Percentiles rank a stretch among this genome's conserved stretches.
Evolutionary conservation across 305 asterid species (phyloP).

Genomic region (Fraxinus latifolia): DNA sequence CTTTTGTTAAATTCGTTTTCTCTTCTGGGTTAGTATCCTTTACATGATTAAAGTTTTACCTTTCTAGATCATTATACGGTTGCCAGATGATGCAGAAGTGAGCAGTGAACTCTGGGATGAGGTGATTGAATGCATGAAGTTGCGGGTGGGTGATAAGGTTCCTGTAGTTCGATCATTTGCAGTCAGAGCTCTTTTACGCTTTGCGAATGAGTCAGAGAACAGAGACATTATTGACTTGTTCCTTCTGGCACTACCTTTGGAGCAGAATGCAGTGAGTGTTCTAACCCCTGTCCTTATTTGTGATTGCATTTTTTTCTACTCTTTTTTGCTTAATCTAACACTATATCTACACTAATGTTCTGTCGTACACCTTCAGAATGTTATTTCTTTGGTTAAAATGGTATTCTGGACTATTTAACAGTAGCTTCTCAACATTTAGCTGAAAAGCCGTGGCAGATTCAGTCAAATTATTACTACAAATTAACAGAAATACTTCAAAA

Average conservation of each 20-base stretch:
- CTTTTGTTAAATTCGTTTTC: not conserved
- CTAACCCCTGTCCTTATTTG: conserved; percentile 2
- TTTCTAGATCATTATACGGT: conserved; percentile 73
- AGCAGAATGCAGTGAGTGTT: conserved; percentile 69
- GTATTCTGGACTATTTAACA: not conserved
- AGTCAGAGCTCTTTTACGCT: conserved; percentile 82
- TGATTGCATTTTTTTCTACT: not conserved
- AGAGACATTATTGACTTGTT: conserved; percentile 72
- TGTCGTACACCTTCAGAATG: conserved; percentile 13
- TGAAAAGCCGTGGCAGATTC: not conserved
- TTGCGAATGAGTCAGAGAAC: conserved; percentile 73
- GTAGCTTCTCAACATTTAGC: not conserved
- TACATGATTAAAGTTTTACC: conserved; percentile 3
- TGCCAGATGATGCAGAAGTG: conserved; percentile 95
- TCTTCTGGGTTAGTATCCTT: not conserved
- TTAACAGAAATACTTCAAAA: conserved; percentile 1
- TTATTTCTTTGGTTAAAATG: conserved; percentile 1
- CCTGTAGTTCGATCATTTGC: conserved; percentile 76
- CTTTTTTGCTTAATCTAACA: not conserved
- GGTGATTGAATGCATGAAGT: conserved; percentile 75
- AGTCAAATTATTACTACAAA: not conserved
- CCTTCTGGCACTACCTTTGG: conserved; percentile 65
- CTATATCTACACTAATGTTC: not conserved
- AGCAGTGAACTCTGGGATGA: conserved; percentile 93
- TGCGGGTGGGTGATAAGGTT: conserved; percentile 72